Evolutionary conservation across 495 filamentous ascomycete species (phyloP).

Genomic region (Chaetomium fimeti): DNA sequence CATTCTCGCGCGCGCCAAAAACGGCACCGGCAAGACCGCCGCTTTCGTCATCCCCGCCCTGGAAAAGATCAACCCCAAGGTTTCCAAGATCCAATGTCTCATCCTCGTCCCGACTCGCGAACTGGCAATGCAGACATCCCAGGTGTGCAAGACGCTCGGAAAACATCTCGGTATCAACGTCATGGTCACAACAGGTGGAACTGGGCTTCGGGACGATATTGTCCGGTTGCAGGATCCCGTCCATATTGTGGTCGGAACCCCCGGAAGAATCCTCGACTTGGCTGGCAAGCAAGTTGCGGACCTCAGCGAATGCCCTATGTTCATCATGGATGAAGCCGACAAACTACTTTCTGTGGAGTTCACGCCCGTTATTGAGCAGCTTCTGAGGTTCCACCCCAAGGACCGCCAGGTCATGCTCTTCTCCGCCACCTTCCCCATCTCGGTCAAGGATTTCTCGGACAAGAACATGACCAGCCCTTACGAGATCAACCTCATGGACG

Average conservation of each 20-base stretch:
- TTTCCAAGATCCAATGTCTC: constrained; percentile 88
- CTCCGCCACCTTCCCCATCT: constrained; percentile 92
- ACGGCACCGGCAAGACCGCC: constrained; percentile 97
- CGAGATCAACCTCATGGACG: constrained; percentile 99
- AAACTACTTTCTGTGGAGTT: constrained; percentile 96
- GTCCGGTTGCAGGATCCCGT: constrained; percentile 90
- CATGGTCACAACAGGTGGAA: constrained; percentile 98
- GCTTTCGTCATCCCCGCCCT: constrained; percentile 96
- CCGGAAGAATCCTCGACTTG: constrained; percentile 90
- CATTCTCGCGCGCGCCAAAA: constrained; percentile 94
- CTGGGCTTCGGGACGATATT: constrained; percentile 92
- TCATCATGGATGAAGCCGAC: constrained; percentile 99
- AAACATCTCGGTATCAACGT: constrained; percentile 97
- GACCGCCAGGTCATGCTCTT: constrained; percentile 99
- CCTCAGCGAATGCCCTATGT: constrained; percentile 92
- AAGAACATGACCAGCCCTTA: constrained; percentile 95
- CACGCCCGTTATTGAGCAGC: constrained; percentile 93
- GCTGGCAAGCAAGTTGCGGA: constrained; percentile 94
- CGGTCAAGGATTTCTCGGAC: constrained; percentile 96
- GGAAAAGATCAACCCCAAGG: constrained; percentile 93
- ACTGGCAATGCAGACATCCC: constrained; percentile 96
- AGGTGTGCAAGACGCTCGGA: constrained; percentile 96
- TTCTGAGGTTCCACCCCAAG: constrained; percentile 88
- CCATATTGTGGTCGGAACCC: constrained; percentile 97
- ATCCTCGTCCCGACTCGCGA: constrained; percentile 97